These are phyloP conservation scores for Spiraea crenata DNA, from an alignment of 331 rosid genomes.

Conservation along the genomic window DNA sequence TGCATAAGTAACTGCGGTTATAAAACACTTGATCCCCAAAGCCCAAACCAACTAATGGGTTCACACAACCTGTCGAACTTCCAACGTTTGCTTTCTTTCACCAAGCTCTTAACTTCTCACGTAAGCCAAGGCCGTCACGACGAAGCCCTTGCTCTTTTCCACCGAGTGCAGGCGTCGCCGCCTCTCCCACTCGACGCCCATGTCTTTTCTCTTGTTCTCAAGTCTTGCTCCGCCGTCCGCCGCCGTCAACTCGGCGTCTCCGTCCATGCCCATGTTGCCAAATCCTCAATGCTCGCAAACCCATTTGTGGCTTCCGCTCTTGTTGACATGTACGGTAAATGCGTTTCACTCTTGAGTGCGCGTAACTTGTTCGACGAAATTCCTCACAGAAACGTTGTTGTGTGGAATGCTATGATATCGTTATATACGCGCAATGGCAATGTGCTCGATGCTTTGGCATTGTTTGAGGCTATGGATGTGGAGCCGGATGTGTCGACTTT, in stretches of 20 bases:
- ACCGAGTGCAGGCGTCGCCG: conserved; percentile 47
- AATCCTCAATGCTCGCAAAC: conserved; percentile 45
- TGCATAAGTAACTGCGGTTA: too few relatives aligned
- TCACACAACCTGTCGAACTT: conserved; percentile 31
- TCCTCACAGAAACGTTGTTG: conserved; percentile 44
- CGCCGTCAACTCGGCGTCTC: conserved; percentile 51
- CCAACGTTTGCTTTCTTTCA: conserved; percentile 41
- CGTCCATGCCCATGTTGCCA: conserved; percentile 55
- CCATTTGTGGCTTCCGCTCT: conserved; percentile 54
- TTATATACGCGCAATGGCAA: conserved; percentile 30
- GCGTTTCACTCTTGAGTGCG: conserved; percentile 38
- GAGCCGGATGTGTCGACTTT: conserved; percentile 47
- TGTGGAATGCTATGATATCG: conserved; percentile 64
- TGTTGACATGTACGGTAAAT: conserved; percentile 52
- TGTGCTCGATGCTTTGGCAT: conserved; percentile 31
- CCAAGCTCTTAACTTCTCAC: conserved; percentile 46
- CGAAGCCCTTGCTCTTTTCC: conserved; percentile 51
- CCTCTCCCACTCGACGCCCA: conserved; percentile 61
- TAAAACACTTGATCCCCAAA: background rate
- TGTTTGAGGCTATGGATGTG: conserved; percentile 48
- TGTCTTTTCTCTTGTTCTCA: conserved; percentile 65
- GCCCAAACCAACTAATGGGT: conserved; percentile 23
- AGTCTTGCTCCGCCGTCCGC: conserved; percentile 57
- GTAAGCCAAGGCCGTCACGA: conserved; percentile 45
- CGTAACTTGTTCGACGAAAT: conserved; percentile 61